Base-by-base conservation (phyloP, 176 grass and related monocot species). In the Aegilops speltoides region DNA sequence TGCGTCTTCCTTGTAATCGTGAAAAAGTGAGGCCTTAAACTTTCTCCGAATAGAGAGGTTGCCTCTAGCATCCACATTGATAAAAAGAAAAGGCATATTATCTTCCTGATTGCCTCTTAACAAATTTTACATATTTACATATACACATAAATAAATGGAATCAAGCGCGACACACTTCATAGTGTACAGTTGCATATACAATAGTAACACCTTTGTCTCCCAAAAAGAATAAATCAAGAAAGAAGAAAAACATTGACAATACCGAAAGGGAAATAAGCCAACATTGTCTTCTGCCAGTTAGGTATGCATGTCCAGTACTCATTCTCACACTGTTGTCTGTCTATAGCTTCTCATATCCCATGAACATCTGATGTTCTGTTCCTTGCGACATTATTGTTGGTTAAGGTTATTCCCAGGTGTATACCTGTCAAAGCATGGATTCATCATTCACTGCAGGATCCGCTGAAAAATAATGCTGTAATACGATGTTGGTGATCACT, bases 331-430 rank as follows among this genome's bases (percentile, higher is more conserved):
- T 17, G 1, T 45, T 8, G 54, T 33, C 12, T 23, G 41, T 54
- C 29, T 2, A 82, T 69, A 20, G 10, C 26, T 56, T 61, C 8
- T 67, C 54, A 20, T 22, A 8, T 82, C 41, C 29, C 75, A 59
- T 56, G 63, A 69, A 25, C 71, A 41, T 69, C 10, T 14, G 7
- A 26, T 26, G 25, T 57, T 87, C 12, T 73, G n/a, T 40, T 48
- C 46, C 41, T 60, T 25, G 62, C 29, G 34, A 15, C 34, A 20
- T 25, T 25, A 32, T 13, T 83, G 26, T 76, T 82, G 88, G 57
- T 76, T 77, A 65, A 91, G 72, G 48, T 83, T 86, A 73, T 92
- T 95, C 80, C 89, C 85, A 34, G 91, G 91, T 13, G 83, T 88
- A 54, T 86, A 81, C 86, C 95, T 97, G 68, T 60, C 43, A 65